A percentile compares a stretch with the other conserved stretches of the same genome.
These are phyloP conservation scores for Aspergillus quadrilineatus DNA, from an alignment of 2,329 filamentous ascomycete genomes.

Conservation along the genomic window DNA sequence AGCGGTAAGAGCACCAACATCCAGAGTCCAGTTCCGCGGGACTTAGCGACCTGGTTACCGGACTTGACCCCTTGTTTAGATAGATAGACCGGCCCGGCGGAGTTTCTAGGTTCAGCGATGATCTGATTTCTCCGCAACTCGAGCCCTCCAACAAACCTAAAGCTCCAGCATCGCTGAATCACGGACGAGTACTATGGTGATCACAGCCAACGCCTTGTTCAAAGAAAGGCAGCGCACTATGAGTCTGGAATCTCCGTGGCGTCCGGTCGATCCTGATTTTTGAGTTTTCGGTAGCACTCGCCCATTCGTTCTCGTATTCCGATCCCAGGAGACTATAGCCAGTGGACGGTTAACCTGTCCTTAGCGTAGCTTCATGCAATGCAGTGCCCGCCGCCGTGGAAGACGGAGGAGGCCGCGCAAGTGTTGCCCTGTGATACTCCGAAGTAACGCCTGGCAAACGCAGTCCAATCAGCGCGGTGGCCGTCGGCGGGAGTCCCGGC, in stretches of 20 bases:
- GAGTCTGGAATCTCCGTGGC: neutral
- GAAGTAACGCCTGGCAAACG: neutral
- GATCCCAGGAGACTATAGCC: neutral
- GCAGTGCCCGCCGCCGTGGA: neutral
- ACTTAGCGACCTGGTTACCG: neutral
- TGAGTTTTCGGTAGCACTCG: neutral
- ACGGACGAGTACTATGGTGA: neutral
- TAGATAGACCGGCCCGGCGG: neutral
- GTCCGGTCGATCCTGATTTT: neutral
- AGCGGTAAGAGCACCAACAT: neutral
- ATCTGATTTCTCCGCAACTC: neutral
- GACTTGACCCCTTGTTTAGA: neutral
- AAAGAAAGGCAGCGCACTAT: neutral
- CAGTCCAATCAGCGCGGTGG: neutral
- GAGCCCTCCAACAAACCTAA: neutral
- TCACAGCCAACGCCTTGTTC: neutral
- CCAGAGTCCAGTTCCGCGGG: neutral
- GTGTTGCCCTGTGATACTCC: conserved; percentile 6
- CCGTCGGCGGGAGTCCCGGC: neutral
- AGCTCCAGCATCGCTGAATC: conserved; percentile 2
- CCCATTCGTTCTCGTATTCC: neutral
- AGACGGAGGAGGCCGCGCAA: neutral
- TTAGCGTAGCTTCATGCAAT: neutral
- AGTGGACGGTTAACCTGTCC: neutral
- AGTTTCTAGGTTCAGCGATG: neutral